Conservation (phyloP, 176 grass and related monocot species). For the Thalia dealbata region DNA sequence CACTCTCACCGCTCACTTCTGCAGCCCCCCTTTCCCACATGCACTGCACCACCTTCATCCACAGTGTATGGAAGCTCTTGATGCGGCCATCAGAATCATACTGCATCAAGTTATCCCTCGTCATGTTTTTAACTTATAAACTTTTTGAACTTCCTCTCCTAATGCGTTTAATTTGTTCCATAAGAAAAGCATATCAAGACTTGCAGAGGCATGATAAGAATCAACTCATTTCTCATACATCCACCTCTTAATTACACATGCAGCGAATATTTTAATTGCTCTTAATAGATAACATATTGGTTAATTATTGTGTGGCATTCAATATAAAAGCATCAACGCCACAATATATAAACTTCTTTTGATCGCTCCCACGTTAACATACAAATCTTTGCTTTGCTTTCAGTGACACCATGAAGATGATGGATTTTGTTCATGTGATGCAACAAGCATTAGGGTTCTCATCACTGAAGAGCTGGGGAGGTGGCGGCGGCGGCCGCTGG, state of each 20-base stretch:
- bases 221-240: background rate
- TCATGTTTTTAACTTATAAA: background rate
- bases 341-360: background rate
- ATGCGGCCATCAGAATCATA: background rate
- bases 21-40: background rate
- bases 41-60: background rate
- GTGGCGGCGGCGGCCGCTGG: slow-evolving; percentile 29
- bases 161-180: too few relatives aligned
- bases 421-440: slow-evolving; percentile 42
- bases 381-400: background rate
- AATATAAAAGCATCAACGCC: background rate
- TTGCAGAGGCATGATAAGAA: background rate
- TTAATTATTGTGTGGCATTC: background rate
- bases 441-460: slow-evolving; percentile 79
- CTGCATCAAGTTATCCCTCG: background rate
- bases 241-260: background rate
- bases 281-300: background rate
- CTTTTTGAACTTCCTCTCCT: too few relatives aligned
- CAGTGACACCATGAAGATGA: background rate
- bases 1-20: background rate
- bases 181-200: too few relatives aligned
- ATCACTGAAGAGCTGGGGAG: slow-evolving; percentile 69
- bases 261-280: background rate
- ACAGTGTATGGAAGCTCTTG: background rate
- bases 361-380: background rate